Percentiles rank a stretch among this genome's conserved stretches.
Conservation (phyloP, 352 stramenopile species). For the Phytophthora chlamydospora region DNA sequence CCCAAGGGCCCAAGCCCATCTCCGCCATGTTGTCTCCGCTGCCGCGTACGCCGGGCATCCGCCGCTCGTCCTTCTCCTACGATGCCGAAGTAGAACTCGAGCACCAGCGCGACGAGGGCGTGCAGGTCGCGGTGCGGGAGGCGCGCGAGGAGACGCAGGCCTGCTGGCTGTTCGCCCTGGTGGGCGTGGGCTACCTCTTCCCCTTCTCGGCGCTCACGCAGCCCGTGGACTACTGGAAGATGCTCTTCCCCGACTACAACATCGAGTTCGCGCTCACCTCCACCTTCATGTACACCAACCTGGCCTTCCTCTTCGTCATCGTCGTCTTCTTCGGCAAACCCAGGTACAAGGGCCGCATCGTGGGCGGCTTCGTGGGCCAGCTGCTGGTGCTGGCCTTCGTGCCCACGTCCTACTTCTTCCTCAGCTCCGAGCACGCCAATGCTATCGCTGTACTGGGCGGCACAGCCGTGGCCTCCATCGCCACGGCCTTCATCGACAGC, state of each 20-base stretch:
- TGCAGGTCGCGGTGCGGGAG: conserved; percentile 36
- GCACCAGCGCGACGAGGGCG: conserved; percentile 32
- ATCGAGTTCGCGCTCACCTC: conserved; percentile 88
- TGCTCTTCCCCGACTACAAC: conserved; percentile 87
- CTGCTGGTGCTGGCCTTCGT: conserved; percentile 75
- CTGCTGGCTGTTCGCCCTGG: conserved; percentile 72
- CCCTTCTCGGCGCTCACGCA: conserved; percentile 89
- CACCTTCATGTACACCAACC: conserved; percentile 87
- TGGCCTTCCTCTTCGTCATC: conserved; percentile 67
- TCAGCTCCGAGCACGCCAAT: conserved; percentile 71
- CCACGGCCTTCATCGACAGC: conserved; percentile 85
- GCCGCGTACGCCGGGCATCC: conserved; percentile 49
- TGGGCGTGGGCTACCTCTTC: conserved; percentile 86
- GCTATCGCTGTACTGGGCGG: conserved; percentile 65
- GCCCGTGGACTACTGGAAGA: conserved; percentile 89
- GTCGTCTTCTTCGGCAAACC: conserved; percentile 66
- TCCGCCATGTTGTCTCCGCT: conserved; percentile 67
- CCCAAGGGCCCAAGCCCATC: background rate
- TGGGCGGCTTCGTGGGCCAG: conserved; percentile 82
- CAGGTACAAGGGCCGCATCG: conserved; percentile 75
- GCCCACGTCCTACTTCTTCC: conserved; percentile 78
- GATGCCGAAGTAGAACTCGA: conserved; percentile 38
- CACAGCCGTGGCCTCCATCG: conserved; percentile 69
- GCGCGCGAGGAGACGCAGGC: conserved; percentile 55
- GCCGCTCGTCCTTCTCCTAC: conserved; percentile 41